Evolutionary conservation across 1,139 yeast species (phyloP).

Genomic region (Kodamaea sp.): DNA sequence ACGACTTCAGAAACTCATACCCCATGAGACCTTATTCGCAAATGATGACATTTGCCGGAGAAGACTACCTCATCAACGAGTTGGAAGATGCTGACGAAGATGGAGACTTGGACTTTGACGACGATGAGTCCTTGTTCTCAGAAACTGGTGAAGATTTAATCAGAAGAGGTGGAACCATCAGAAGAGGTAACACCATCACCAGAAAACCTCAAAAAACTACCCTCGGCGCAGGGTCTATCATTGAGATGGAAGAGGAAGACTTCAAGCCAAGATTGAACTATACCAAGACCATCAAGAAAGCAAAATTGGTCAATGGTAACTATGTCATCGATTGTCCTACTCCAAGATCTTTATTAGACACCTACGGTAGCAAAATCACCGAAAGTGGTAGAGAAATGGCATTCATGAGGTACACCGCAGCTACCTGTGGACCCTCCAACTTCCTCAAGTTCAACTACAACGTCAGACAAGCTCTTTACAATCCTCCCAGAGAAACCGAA

Average conservation of each 20-base stretch:
- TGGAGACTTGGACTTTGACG: conserved; percentile 45
- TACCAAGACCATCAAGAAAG: conserved; percentile 51
- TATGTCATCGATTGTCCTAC: conserved; percentile 81
- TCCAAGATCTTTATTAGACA: conserved; percentile 56
- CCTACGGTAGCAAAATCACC: conserved; percentile 50
- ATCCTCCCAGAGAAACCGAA: conserved; percentile 70
- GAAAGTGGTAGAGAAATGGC: conserved; percentile 64
- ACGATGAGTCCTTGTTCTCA: conserved; percentile 45
- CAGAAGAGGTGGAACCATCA: conserved; percentile 37
- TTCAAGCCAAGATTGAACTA: conserved; percentile 46
- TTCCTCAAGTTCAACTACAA: conserved; percentile 59
- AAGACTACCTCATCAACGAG: conserved; percentile 44
- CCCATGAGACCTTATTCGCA: conserved; percentile 24
- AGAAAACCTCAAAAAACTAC: conserved; percentile 19
- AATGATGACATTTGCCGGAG: conserved; percentile 35
- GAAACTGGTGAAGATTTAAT: conserved; percentile 44
- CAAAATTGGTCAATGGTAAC: conserved; percentile 66
- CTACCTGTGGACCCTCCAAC: conserved; percentile 75
- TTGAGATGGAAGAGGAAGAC: conserved; percentile 39
- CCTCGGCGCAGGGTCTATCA: conserved; percentile 13
- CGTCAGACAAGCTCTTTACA: conserved; percentile 66
- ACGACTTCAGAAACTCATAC: conserved; percentile 7
- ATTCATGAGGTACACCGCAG: conserved; percentile 78
- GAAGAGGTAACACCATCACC: conserved; percentile 22
- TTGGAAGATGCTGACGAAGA: conserved; percentile 43